phyloP scores from a whole-genome alignment of 2,329 filamentous ascomycete species.

The Sporothrix schenckii region DNA sequence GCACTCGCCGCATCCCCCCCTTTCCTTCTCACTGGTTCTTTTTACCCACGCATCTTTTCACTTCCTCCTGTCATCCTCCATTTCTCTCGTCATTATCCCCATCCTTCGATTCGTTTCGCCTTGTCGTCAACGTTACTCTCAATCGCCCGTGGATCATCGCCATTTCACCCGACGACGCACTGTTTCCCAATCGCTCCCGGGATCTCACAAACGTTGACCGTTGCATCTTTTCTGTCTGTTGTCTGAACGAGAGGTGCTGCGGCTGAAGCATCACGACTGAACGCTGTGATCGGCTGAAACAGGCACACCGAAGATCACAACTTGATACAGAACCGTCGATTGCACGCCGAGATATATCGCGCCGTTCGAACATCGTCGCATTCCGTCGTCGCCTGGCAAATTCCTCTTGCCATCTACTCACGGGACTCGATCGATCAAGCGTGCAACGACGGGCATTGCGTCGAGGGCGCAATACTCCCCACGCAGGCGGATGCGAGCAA shows the following conservation, averaged over 20 bases:
- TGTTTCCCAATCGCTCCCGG: neutral
- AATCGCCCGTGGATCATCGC: neutral
- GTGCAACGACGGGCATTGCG: neutral
- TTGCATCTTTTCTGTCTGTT: neutral
- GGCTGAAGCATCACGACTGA: too few species aligned
- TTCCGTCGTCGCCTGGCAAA: too few species aligned
- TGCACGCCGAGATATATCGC: neutral
- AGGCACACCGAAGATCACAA: neutral
- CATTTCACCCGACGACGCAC: neutral
- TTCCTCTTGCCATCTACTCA: too few species aligned
- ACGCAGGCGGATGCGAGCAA: neutral
- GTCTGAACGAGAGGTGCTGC: neutral
- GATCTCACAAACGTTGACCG: too few species aligned
- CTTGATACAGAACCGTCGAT: neutral
- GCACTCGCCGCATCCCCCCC: slow-evolving; percentile 4
- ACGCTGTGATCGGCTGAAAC: slow-evolving; percentile 18
- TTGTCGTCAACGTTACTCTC: neutral
- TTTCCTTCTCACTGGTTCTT: neutral
- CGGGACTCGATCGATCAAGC: neutral
- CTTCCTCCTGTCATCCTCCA: neutral
- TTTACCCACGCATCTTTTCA: slow-evolving; percentile 12
- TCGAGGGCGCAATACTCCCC: neutral
- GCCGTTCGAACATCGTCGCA: neutral
- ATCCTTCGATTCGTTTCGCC: neutral
- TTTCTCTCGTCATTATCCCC: neutral